Percentiles rank a stretch among this genome's conserved stretches.
Conservation (phyloP, 140 eudicot genomes). For the Oenanthe javanica region DNA sequence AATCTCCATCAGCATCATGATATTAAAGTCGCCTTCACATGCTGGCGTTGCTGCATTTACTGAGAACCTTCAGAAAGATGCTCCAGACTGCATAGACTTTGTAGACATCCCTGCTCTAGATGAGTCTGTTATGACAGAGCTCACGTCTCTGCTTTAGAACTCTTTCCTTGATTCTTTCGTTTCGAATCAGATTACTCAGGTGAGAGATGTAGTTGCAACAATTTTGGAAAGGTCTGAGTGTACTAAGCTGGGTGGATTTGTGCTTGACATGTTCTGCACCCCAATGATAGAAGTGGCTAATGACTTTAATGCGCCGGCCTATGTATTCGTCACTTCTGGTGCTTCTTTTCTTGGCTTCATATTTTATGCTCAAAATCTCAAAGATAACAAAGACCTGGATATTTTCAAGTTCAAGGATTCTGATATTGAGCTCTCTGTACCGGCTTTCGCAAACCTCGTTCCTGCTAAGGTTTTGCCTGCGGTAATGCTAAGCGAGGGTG, state of each 20-base stretch:
- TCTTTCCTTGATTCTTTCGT: conserved; percentile 3
- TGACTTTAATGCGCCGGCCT: conserved; percentile 27
- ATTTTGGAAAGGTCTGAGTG: conserved; percentile 1
- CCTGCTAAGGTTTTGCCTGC: conserved; percentile 25
- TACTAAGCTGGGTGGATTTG: conserved; percentile 23
- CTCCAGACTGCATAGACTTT: not conserved
- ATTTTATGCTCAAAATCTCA: conserved; percentile 15
- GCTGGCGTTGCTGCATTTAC: not conserved
- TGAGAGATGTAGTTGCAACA: not conserved
- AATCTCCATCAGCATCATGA: conserved; percentile 18
- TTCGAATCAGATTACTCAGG: conserved; percentile 5
- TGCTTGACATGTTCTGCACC: conserved; percentile 40
- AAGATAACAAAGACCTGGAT: conserved; percentile 8
- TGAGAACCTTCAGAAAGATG: not conserved
- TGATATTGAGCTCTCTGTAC: conserved; percentile 17
- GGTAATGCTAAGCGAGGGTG: conserved; percentile 8
- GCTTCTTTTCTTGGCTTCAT: conserved; percentile 34
- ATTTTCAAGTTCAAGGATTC: conserved; percentile 11
- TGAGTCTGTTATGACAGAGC: not conserved
- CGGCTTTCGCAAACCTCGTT: conserved; percentile 21
- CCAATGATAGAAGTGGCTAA: conserved; percentile 32
- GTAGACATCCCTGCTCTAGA: conserved; percentile 1
- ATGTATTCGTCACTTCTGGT: conserved; percentile 34
- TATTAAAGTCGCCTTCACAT: conserved; percentile 15
- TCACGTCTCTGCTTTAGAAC: not conserved